A percentile compares a stretch with the other conserved stretches of the same genome.
Evolutionary conservation across 179 eudicot genomes (phyloP).

Genomic region (Beta corolliflora): DNA sequence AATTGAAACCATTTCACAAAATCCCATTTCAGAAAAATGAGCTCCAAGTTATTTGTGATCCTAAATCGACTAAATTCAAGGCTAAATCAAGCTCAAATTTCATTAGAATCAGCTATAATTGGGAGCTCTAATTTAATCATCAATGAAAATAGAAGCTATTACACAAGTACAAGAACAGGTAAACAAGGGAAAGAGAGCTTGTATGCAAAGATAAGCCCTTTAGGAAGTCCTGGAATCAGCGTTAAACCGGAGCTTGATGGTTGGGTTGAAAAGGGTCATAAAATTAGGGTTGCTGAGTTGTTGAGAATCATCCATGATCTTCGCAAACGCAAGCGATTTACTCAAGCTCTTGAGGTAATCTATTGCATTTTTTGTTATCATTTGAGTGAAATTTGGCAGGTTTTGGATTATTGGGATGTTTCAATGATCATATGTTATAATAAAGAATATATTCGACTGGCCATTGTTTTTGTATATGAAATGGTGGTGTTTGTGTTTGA

Average conservation of each 20-base stretch:
- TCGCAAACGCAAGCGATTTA: conserved; percentile 73
- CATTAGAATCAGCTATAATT: neutral
- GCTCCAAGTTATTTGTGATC: conserved; percentile 18
- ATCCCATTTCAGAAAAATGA: conserved; percentile 24
- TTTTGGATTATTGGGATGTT: neutral
- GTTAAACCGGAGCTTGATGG: conserved; percentile 64
- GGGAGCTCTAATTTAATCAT: neutral
- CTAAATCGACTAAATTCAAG: conserved; percentile 23
- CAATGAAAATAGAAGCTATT: conserved; percentile 27
- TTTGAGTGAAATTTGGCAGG: neutral
- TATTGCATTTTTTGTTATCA: too few relatives aligned
- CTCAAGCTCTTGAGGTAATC: conserved; percentile 82
- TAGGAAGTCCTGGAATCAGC: conserved; percentile 56
- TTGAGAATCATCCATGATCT: conserved; percentile 70
- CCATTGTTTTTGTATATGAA: neutral
- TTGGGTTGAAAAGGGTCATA: conserved; percentile 63
- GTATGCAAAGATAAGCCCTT: conserved; percentile 73
- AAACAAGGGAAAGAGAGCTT: conserved; percentile 35
- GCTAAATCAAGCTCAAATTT: conserved; percentile 18
- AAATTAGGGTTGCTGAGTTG: conserved; percentile 57
- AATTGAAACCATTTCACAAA: conserved; percentile 15
- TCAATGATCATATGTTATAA: neutral
- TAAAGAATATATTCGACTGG: neutral
- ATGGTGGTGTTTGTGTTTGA: neutral
- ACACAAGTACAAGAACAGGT: conserved; percentile 18